Base-by-base conservation (phyloP, 2,329 filamentous ascomycete genomes). In the Penicillium verrucosum region DNA sequence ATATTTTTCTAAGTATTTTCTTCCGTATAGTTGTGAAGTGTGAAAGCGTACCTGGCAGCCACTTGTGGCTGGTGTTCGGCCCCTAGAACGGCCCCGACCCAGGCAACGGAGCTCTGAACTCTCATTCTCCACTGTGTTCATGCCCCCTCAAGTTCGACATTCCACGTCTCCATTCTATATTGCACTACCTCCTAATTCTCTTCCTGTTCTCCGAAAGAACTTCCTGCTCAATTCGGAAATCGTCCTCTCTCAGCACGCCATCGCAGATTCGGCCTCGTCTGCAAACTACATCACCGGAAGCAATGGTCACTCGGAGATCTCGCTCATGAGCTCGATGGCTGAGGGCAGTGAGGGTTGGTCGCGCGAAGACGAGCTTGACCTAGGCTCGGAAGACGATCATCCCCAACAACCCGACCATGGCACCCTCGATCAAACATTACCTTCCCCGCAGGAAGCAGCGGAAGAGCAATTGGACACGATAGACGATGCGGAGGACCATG, bases 291-390 rank as follows among this genome's bases (percentile, higher is more conserved):
- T 51, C 43, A 48, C 57, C 71, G 68, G 69, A 75, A 82, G 81
- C 77, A 71, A 85, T 85, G 82, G 76, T 74, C 72, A 75, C 75
- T 74, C 71, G 68, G 69, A 70, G 67, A 71, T 72, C 70, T 75
- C 74, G 80, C 82, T 79, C 79, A 89, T 89, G 87, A 89, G 85
- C 85, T 85, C 83, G 79, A 83, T 80, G 80, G 81, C 80, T 75
- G 80, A 80, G 79, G 82, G 82, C 79, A 83, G 77, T 75, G 80
- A 84, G 73, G 81, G 81, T 75, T 82, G 83, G 78, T 82, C 78
- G 77, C 78, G 78, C 73, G 80, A 85, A 71, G 79, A 82, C 69
- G 76, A 81, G 71, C 75, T 76, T 64, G 75, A 75, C 66, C 68
- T 75, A 63, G 77, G 74, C 51, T 73, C 76, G 58, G 71, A 77